These are phyloP conservation scores for Cercophora sp. DNA, from an alignment of 495 filamentous ascomycete genomes.

Conservation along the genomic window DNA sequence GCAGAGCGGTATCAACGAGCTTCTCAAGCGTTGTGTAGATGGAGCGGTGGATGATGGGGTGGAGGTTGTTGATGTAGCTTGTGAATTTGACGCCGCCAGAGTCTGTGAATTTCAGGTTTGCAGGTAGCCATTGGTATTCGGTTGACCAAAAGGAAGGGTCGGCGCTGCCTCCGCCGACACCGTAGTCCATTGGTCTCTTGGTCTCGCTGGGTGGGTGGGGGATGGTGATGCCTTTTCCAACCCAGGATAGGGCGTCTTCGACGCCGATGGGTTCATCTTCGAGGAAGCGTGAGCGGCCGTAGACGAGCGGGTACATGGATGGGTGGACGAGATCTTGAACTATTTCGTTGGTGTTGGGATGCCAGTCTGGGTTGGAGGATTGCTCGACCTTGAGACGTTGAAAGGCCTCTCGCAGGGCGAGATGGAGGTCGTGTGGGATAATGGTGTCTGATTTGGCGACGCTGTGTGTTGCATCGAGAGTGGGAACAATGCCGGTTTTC, in stretches of 20 bases:
- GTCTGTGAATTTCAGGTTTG: conserved; percentile 45
- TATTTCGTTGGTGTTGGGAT: conserved; percentile 50
- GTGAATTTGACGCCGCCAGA: conserved; percentile 60
- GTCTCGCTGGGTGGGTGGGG: neutral
- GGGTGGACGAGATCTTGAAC: conserved; percentile 62
- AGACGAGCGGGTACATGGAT: conserved; percentile 58
- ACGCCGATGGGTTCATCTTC: conserved; percentile 31
- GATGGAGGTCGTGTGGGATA: conserved; percentile 16
- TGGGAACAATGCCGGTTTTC: conserved; percentile 32
- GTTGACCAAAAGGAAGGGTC: conserved; percentile 36
- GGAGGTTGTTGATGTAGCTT: conserved; percentile 65
- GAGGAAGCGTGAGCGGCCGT: conserved; percentile 32
- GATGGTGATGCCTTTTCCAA: conserved; percentile 27
- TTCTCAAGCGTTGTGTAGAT: conserved; percentile 54
- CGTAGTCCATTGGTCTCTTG: too few relatives aligned
- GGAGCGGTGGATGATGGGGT: conserved; percentile 42
- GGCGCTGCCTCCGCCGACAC: conserved; percentile 5
- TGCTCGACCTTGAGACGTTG: conserved; percentile 40
- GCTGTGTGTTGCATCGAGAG: conserved; percentile 25
- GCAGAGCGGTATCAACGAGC: conserved; percentile 48
- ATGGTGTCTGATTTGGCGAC: conserved; percentile 28
- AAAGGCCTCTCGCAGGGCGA: conserved; percentile 20
- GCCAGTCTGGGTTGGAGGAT: conserved; percentile 50
- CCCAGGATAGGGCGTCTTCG: conserved; percentile 28
- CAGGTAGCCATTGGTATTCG: conserved; percentile 60